A percentile compares a stretch with the other conserved stretches of the same genome.
phyloP scores from a whole-genome alignment of 192 early-diverging fungal genomes.

The Linderina pennispora region DNA sequence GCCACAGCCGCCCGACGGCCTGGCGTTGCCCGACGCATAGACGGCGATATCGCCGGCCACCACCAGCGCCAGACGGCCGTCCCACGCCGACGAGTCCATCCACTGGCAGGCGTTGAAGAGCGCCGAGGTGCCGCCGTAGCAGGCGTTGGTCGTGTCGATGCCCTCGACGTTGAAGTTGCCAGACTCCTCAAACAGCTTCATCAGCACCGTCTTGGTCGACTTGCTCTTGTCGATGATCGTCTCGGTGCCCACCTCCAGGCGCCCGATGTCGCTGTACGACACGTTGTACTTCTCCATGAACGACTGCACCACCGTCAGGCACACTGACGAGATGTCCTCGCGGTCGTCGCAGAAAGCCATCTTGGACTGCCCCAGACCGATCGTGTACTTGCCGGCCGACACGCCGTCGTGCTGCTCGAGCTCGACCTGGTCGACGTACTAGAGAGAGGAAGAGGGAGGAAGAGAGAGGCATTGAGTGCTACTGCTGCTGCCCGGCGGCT shows the following conservation, averaged over 20 bases:
- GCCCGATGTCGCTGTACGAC: slow-evolving; percentile 78
- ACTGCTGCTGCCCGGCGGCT: too few species aligned
- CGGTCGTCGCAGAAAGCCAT: slow-evolving; percentile 97
- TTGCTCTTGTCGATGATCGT: slow-evolving; percentile 99
- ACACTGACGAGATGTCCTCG: slow-evolving; percentile 55
- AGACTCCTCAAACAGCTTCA: slow-evolving; percentile 88
- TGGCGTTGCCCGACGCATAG: slow-evolving; percentile 85
- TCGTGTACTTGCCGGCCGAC: slow-evolving; percentile 95
- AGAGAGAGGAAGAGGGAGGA: slow-evolving; percentile 1
- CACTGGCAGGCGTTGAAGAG: slow-evolving; percentile 98
- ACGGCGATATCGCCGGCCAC: slow-evolving; percentile 96
- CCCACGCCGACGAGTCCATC: slow-evolving; percentile 91
- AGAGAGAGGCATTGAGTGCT: background rate
- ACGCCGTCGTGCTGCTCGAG: slow-evolving; percentile 86
- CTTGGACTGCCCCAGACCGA: slow-evolving; percentile 91
- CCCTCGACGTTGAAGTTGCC: slow-evolving; percentile 95
- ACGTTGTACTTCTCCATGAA: slow-evolving; percentile 93
- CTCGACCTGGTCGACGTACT: slow-evolving; percentile 41
- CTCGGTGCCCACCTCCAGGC: slow-evolving; percentile 97
- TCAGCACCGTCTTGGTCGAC: slow-evolving; percentile 93
- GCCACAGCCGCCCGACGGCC: slow-evolving; percentile 92
- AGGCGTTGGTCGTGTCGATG: slow-evolving; percentile 97
- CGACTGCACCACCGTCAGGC: slow-evolving; percentile 71
- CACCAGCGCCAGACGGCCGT: slow-evolving; percentile 85
- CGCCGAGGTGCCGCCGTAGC: slow-evolving; percentile 96